phyloP scores from a whole-genome alignment of 345 rosid genomes.

The Rhodamnia argentea region DNA sequence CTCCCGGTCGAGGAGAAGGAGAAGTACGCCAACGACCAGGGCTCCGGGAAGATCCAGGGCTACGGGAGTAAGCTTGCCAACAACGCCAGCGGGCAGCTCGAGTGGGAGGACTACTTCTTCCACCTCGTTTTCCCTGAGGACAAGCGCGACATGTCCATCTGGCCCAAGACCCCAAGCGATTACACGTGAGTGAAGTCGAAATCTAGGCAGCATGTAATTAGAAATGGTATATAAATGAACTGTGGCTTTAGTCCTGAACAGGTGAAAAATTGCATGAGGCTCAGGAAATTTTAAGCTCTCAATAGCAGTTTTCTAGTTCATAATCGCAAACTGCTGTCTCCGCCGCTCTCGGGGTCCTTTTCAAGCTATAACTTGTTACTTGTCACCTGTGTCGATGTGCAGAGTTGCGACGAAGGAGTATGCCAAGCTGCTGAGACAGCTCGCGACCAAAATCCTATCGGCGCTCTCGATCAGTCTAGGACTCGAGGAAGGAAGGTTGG shows the following conservation, averaged over 20 bases:
- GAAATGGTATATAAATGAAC: background rate
- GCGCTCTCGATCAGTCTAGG: constrained; percentile 67
- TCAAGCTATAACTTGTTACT: background rate
- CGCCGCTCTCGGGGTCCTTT: background rate
- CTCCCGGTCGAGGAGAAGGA: constrained; percentile 82
- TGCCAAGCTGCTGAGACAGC: constrained; percentile 59
- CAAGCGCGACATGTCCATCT: constrained; percentile 64
- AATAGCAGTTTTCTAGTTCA: background rate
- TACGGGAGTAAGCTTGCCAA: constrained; percentile 96
- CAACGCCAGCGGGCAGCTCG: constrained; percentile 77
- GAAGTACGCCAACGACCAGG: constrained; percentile 80
- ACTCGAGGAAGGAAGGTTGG: constrained; percentile 72
- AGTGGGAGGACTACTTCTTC: constrained; percentile 96
- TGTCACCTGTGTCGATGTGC: background rate
- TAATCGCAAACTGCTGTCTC: background rate
- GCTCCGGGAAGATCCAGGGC: constrained; percentile 71
- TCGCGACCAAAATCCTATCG: constrained; percentile 54
- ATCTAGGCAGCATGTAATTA: background rate
- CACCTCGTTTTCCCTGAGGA: constrained; percentile 77
- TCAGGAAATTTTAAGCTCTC: background rate
- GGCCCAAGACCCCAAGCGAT: constrained; percentile 77
- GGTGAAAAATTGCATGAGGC: background rate
- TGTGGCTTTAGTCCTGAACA: background rate
- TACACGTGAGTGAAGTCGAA: constrained; percentile 43
- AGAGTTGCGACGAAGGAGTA: constrained; percentile 75